phyloP scores from a whole-genome alignment of 768 basidiomycete genomes.

The Russula dissimulans region DNA sequence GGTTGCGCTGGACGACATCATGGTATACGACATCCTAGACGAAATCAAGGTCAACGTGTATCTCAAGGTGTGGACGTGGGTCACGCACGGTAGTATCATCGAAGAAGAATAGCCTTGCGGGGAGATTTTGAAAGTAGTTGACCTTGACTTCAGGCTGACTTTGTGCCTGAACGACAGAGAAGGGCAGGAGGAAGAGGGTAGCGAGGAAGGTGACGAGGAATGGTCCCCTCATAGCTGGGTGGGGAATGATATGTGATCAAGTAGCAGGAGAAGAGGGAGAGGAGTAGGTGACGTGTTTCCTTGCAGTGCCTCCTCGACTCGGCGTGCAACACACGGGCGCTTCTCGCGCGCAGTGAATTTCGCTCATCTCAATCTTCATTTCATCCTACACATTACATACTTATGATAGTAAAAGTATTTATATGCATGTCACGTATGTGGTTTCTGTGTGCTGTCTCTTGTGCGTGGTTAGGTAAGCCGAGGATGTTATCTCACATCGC shows the following conservation, averaged over 20 bases:
- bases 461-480: too few species aligned
- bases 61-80: neutral
- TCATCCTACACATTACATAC: too few species aligned
- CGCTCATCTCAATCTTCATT: too few species aligned
- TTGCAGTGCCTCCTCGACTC: too few species aligned
- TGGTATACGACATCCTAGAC: conserved; percentile 67
- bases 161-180: conserved; percentile 9
- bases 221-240: neutral
- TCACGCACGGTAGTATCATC: conserved; percentile 75
- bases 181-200: neutral
- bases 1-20: conserved; percentile 55
- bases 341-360: too few species aligned
- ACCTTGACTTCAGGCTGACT: conserved; percentile 23
- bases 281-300: neutral
- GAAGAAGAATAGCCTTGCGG: conserved; percentile 79
- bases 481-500: too few species aligned
- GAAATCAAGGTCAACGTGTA: neutral
- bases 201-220: neutral
- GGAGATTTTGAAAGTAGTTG: conserved; percentile 59
- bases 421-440: too few species aligned
- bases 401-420: too few species aligned
- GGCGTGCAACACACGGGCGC: too few species aligned
- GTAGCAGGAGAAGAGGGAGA: neutral
- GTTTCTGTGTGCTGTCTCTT: too few species aligned
- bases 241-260: neutral